phyloP scores from a whole-genome alignment of 768 basidiomycete species.

The Phanerochaete sordida region DNA sequence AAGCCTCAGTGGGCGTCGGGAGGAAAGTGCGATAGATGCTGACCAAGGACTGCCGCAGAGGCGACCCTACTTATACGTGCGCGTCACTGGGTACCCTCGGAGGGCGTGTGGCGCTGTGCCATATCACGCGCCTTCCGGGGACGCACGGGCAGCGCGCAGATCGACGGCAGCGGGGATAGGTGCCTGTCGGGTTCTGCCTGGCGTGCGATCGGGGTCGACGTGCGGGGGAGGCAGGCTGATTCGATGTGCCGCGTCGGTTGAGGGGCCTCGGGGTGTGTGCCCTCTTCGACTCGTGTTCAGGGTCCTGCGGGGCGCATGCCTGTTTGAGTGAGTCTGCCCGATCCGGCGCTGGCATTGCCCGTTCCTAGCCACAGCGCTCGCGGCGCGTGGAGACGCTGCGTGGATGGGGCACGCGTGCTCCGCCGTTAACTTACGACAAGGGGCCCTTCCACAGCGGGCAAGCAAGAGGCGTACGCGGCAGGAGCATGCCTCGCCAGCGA shows the following conservation, averaged over 20 bases:
- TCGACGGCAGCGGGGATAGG: not conserved
- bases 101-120: conserved; percentile 1
- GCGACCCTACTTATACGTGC: not conserved
- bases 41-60: not conserved
- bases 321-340: not conserved
- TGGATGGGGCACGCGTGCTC: not conserved
- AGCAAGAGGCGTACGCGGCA: no score
- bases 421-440: no score
- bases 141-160: not conserved
- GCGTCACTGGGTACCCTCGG: not conserved
- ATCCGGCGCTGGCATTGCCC: not conserved
- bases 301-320: not conserved
- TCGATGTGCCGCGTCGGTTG: not conserved
- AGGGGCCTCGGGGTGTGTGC: not conserved
- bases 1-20: not conserved
- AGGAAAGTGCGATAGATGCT: not conserved
- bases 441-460: no score
- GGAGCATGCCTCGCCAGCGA: not conserved
- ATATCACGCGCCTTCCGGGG: not conserved
- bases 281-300: not conserved
- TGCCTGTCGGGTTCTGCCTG: not conserved
- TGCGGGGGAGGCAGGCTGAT: not conserved
- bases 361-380: not conserved
- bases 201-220: not conserved
- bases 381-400: not conserved